A percentile compares a stretch with the other conserved stretches of the same genome.
Evolutionary conservation across 148 eudicot species (phyloP).

Genomic region (Heliosperma pusillum): DNA sequence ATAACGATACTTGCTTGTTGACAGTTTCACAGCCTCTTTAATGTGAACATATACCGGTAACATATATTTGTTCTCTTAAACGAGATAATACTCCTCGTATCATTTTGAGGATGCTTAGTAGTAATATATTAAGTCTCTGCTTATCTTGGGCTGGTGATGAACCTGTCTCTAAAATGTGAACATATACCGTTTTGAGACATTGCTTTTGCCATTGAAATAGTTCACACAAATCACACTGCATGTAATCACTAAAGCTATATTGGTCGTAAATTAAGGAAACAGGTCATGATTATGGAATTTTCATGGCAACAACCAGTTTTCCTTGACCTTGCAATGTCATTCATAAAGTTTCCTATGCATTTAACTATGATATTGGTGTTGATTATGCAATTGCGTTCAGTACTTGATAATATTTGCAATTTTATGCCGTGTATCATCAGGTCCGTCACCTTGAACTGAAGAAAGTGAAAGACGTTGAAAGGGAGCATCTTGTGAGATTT

Average conservation of each 20-base stretch:
- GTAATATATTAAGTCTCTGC: background rate
- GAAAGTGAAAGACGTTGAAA: conserved; percentile 69
- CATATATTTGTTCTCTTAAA: background rate
- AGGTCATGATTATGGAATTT: no score
- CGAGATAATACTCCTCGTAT: no score
- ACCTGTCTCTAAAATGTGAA: background rate
- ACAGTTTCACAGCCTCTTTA: background rate
- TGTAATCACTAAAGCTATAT: background rate
- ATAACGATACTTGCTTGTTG: background rate
- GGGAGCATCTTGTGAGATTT: conserved; percentile 59
- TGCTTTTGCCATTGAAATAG: no score
- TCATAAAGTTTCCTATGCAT: background rate
- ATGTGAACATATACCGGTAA: no score
- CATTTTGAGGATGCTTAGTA: no score
- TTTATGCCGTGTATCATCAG: conserved; percentile 35
- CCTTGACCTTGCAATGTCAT: background rate
- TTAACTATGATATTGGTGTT: background rate
- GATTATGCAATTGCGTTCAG: background rate
- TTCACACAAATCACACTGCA: background rate
- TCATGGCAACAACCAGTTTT: background rate
- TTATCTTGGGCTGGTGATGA: background rate
- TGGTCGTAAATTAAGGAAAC: no score
- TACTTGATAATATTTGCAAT: background rate
- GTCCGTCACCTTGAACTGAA: conserved; percentile 93
- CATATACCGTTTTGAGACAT: no score